Evolutionary conservation across 257 asterid species (phyloP).

Genomic region (Lycium barbarum): DNA sequence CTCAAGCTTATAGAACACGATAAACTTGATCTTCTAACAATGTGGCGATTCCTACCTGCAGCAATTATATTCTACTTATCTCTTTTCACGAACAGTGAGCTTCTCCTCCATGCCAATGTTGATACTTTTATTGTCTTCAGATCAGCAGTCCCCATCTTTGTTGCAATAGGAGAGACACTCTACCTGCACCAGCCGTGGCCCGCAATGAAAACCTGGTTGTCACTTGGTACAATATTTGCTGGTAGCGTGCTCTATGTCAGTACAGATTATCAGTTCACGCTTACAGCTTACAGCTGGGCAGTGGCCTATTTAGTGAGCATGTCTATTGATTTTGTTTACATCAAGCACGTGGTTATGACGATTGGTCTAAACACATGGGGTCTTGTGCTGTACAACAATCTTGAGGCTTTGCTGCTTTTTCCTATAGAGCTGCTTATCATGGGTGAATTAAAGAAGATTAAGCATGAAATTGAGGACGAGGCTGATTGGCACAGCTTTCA

Average conservation of each 20-base stretch:
- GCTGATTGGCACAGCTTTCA: slow-evolving; percentile 72
- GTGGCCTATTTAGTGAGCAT: slow-evolving; percentile 85
- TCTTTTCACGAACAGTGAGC: slow-evolving; percentile 89
- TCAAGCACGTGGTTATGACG: slow-evolving; percentile 97
- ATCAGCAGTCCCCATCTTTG: slow-evolving; percentile 90
- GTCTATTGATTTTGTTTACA: slow-evolving; percentile 94
- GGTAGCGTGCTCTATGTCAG: slow-evolving; percentile 86
- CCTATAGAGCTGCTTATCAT: slow-evolving; percentile 87
- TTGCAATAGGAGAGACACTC: slow-evolving; percentile 91
- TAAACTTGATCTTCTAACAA: slow-evolving; percentile 71
- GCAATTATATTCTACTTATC: slow-evolving; percentile 84
- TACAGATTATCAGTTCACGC: slow-evolving; percentile 87
- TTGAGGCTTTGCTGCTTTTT: slow-evolving; percentile 87
- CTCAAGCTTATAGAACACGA: slow-evolving; percentile 73
- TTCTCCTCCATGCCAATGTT: slow-evolving; percentile 94
- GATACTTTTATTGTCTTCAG: slow-evolving; percentile 93
- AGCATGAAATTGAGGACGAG: slow-evolving; percentile 73
- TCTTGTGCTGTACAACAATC: slow-evolving; percentile 90
- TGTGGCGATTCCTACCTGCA: slow-evolving; percentile 97
- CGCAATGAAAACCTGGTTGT: slow-evolving; percentile 69
- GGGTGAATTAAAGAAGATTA: slow-evolving; percentile 93
- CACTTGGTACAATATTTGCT: slow-evolving; percentile 81
- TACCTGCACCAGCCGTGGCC: slow-evolving; percentile 97
- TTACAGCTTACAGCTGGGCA: slow-evolving; percentile 91
- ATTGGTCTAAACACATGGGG: slow-evolving; percentile 95